Conservation (phyloP, 176 grass and related monocot genomes). For the Zea mays region DNA sequence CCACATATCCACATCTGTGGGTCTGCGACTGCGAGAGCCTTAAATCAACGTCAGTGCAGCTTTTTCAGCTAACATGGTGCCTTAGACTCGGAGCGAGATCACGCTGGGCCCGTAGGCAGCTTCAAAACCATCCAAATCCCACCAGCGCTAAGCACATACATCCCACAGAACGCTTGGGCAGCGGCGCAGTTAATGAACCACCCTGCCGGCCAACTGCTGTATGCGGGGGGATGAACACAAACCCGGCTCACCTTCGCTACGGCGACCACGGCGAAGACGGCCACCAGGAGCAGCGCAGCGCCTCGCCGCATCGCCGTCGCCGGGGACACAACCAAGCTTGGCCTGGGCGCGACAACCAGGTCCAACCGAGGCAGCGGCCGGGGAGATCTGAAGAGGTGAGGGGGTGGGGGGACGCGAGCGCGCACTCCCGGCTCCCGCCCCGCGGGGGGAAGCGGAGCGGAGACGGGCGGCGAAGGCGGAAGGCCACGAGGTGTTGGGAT, state of each 20-base stretch:
- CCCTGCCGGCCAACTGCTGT: neutral
- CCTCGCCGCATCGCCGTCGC: slow-evolving; percentile 30
- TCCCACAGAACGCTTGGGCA: neutral
- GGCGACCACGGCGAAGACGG: slow-evolving; percentile 13
- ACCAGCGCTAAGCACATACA: neutral
- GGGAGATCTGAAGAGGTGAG: slow-evolving; percentile 47
- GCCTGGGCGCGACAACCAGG: neutral
- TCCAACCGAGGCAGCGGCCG: neutral
- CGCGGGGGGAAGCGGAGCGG: neutral
- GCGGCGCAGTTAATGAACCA: neutral
- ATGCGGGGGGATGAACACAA: neutral
- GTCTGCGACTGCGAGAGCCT: too few species aligned
- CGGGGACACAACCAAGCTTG: neutral
- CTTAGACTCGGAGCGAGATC: too few species aligned
- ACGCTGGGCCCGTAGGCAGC: neutral
- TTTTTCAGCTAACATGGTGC: neutral
- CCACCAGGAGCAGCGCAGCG: slow-evolving; percentile 26
- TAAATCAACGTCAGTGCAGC: neutral
- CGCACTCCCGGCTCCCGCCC: neutral
- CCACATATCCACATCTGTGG: too few species aligned
- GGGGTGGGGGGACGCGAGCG: neutral
- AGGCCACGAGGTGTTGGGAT: neutral
- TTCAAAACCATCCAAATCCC: neutral
- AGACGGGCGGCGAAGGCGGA: neutral
- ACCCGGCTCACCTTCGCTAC: slow-evolving; percentile 29